Evolutionary conservation across 208 protist genomes (phyloP).

Genomic region (Acanthamoeba castellanii): DNA sequence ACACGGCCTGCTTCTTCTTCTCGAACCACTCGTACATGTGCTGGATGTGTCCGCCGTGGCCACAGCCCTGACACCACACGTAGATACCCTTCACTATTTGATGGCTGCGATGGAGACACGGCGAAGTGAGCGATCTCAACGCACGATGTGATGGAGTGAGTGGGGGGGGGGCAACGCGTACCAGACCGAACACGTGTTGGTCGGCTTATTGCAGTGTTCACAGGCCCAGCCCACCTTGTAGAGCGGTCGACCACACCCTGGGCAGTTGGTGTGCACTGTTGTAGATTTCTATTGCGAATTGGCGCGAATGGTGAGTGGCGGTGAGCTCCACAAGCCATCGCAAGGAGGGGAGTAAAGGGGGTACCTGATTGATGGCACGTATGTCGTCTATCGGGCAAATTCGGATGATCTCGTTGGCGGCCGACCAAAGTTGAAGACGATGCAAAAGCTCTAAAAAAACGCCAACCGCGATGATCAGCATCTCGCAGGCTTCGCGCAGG

Average conservation of each 20-base stretch:
- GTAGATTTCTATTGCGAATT: constrained; percentile 45
- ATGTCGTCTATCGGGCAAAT: constrained; percentile 65
- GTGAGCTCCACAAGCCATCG: no score
- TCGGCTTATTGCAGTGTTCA: constrained; percentile 59
- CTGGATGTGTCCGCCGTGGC: constrained; percentile 68
- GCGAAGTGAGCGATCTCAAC: neutral
- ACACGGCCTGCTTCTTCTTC: constrained; percentile 61
- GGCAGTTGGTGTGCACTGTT: constrained; percentile 74
- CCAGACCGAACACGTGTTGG: constrained; percentile 57
- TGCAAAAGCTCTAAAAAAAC: constrained; percentile 48
- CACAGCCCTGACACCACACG: constrained; percentile 75
- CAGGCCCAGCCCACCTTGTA: constrained; percentile 44
- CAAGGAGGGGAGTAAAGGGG: neutral
- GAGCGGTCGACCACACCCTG: constrained; percentile 56
- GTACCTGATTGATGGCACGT: constrained; percentile 57
- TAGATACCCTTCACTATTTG: constrained; percentile 51
- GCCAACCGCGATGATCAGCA: neutral
- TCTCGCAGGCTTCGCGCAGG: neutral
- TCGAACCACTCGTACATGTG: constrained; percentile 75
- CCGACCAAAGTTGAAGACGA: constrained; percentile 1
- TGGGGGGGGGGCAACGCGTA: neutral
- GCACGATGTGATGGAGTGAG: neutral
- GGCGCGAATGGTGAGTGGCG: neutral
- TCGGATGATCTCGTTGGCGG: constrained; percentile 35
- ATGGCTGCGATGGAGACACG: neutral